phyloP scores from a whole-genome alignment of 2,329 filamentous ascomycete species.

The Phaeosphaeria sp. region DNA sequence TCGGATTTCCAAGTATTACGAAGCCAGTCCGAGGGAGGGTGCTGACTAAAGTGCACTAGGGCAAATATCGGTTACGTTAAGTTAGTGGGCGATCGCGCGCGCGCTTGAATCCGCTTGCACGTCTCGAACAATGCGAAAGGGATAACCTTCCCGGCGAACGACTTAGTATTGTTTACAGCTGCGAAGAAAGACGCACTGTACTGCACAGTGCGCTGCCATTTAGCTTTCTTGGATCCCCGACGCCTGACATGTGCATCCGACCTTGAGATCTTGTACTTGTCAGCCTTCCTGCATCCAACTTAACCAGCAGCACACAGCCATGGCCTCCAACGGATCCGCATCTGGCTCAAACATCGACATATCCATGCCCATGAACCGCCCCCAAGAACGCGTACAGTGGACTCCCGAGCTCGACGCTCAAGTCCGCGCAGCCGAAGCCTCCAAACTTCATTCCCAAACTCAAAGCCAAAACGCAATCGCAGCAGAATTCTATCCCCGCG shows the following conservation, averaged over 20 bases:
- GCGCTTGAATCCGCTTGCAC: neutral
- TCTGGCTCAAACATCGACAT: constrained; percentile 34
- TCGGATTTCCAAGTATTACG: neutral
- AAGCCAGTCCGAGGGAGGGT: neutral
- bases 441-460: constrained; percentile 22
- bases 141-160: constrained; percentile 1
- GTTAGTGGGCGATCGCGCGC: neutral
- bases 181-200: neutral
- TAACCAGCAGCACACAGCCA: constrained; percentile 9
- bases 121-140: constrained; percentile 8
- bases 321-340: constrained; percentile 33
- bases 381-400: constrained; percentile 28
- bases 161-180: constrained; percentile 12
- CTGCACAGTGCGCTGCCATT: neutral
- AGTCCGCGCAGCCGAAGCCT: constrained; percentile 32
- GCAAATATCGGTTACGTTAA: neutral
- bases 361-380: constrained; percentile 38
- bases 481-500: constrained; percentile 49
- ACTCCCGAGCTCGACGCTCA: constrained; percentile 35
- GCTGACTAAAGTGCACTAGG: neutral
- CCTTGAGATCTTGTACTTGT: constrained; percentile 5
- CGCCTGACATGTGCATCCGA: constrained; percentile 10
- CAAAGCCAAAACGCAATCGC: constrained; percentile 24
- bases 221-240: neutral
- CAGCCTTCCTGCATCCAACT: neutral